Evolutionary conservation across 306 rosid species (phyloP).

Genomic region (Glycyrrhiza uralensis): DNA sequence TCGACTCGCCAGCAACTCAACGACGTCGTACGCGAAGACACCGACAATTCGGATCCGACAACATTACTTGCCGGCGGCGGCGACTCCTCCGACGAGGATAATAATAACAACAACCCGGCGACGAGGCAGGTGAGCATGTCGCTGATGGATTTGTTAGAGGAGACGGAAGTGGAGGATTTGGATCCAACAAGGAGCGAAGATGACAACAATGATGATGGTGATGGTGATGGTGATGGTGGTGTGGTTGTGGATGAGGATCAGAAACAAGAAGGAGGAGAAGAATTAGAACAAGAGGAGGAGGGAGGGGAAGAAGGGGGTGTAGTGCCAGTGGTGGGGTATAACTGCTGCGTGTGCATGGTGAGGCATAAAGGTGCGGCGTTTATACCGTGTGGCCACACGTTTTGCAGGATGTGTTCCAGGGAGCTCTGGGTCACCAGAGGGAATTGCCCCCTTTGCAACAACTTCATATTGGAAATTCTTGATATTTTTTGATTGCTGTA

Average conservation of each 20-base stretch:
- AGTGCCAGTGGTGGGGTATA: conserved; percentile 28
- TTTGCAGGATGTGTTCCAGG: conserved; percentile 80
- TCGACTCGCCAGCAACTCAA: conserved; percentile 13
- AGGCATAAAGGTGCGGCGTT: conserved; percentile 81
- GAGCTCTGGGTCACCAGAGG: conserved; percentile 79
- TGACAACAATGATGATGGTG: conserved; percentile 22
- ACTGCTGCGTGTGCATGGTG: conserved; percentile 93
- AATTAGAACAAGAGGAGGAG: not conserved
- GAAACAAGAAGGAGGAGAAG: conserved; percentile 7
- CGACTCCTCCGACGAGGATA: conserved; percentile 7
- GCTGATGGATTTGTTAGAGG: conserved; percentile 85
- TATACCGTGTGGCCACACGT: conserved; percentile 86
- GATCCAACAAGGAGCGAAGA: conserved; percentile 20
- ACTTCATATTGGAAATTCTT: conserved; percentile 74
- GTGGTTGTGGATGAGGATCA: not conserved
- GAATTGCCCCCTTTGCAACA: conserved; percentile 83
- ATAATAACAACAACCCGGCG: not conserved
- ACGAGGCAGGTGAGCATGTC: conserved; percentile 55
- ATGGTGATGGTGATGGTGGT: conserved; percentile 13
- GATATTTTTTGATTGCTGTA: conserved; percentile 63
- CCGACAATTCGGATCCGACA: not conserved
- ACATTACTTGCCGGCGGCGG: not conserved
- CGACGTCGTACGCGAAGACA: not conserved
- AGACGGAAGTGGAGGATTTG: conserved; percentile 48
- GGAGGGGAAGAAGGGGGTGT: not conserved